phyloP scores from a whole-genome alignment of 2,329 filamentous ascomycete species.

The Acrocalymma vagum region DNA sequence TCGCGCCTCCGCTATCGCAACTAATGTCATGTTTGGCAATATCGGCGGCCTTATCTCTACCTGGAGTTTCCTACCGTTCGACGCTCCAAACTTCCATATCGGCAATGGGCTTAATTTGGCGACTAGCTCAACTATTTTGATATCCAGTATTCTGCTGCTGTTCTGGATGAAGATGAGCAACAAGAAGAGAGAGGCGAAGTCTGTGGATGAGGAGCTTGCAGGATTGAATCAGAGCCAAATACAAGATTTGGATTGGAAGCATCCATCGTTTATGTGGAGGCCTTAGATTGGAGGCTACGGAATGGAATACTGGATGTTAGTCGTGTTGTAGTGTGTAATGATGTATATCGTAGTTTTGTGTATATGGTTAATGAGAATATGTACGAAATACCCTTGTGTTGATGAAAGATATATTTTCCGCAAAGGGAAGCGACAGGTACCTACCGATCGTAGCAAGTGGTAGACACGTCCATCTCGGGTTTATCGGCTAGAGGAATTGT shows the following conservation, averaged over 20 bases:
- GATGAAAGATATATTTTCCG: too few relatives aligned
- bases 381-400: too few relatives aligned
- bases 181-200: slow-evolving; percentile 61
- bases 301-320: too few relatives aligned
- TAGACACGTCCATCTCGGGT: too few relatives aligned
- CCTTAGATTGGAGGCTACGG: slow-evolving; percentile 43
- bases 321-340: too few relatives aligned
- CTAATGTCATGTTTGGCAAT: slow-evolving; percentile 76
- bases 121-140: slow-evolving; percentile 63
- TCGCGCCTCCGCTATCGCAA: slow-evolving; percentile 71
- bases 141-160: slow-evolving; percentile 60
- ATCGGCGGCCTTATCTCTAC: slow-evolving; percentile 73
- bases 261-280: slow-evolving; percentile 72
- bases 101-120: slow-evolving; percentile 77
- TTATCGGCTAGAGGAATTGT: too few relatives aligned
- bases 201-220: slow-evolving; percentile 64
- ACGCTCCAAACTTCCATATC: slow-evolving; percentile 72
- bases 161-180: slow-evolving; percentile 73
- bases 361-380: too few relatives aligned
- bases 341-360: too few relatives aligned
- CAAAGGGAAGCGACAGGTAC: too few relatives aligned
- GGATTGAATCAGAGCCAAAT: slow-evolving; percentile 52
- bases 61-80: slow-evolving; percentile 70
- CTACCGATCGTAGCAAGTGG: too few relatives aligned
- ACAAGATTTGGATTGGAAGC: slow-evolving; percentile 52